Evolutionary conservation across 352 stramenopile species (phyloP).

Genomic region (Plasmopara viticola): DNA sequence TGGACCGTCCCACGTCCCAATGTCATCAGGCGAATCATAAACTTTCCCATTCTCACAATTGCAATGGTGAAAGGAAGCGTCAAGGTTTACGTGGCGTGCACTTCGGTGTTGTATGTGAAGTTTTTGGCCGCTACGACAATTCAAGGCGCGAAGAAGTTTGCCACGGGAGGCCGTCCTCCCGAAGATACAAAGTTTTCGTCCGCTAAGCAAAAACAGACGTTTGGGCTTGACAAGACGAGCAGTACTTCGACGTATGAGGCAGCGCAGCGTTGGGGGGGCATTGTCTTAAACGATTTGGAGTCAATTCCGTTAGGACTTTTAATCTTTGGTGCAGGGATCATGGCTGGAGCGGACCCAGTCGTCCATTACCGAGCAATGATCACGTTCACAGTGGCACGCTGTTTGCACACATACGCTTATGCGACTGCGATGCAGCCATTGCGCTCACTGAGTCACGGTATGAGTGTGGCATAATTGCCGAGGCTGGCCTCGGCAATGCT

Average conservation of each 20-base stretch:
- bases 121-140: too few species aligned
- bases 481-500: slow-evolving; percentile 17
- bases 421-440: too few species aligned
- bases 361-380: too few species aligned
- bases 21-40: too few species aligned
- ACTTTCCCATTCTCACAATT: too few species aligned
- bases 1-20: too few species aligned
- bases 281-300: slow-evolving; percentile 57
- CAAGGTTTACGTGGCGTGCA: too few species aligned
- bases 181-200: slow-evolving; percentile 41
- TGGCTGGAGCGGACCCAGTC: slow-evolving; percentile 16
- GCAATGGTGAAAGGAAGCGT: too few species aligned
- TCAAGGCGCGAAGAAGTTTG: slow-evolving; percentile 49
- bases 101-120: too few species aligned
- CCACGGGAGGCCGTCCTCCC: slow-evolving; percentile 35
- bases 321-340: slow-evolving; percentile 40
- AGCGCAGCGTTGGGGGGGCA: slow-evolving; percentile 38
- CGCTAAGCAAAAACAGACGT: slow-evolving; percentile 16
- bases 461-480: slow-evolving; percentile 21
- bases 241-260: slow-evolving; percentile 29
- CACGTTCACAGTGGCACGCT: too few species aligned
- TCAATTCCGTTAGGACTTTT: slow-evolving; percentile 50
- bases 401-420: too few species aligned
- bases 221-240: slow-evolving; percentile 15
- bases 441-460: slow-evolving; percentile 10